These are phyloP conservation scores for Trebouxia sp. DNA, from an alignment of 139 green algal genomes.

Conservation along the genomic window DNA sequence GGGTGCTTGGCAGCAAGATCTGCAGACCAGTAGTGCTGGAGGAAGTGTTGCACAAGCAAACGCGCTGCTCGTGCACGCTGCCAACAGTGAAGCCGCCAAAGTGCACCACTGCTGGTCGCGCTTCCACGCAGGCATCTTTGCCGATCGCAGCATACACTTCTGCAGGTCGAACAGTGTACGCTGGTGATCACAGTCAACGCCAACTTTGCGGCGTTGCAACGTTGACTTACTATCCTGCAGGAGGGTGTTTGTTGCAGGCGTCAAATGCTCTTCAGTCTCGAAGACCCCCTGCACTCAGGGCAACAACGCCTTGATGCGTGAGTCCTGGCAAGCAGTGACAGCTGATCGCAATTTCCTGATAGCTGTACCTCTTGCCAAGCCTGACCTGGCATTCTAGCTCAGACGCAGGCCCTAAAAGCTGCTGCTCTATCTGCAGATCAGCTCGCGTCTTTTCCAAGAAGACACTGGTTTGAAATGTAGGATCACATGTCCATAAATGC, in stretches of 20 bases:
- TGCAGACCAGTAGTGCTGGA: background rate
- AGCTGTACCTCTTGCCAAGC: background rate
- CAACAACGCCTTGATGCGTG: too few species aligned
- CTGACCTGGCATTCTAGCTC: constrained; percentile 7
- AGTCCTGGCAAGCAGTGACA: background rate
- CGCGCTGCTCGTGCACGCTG: constrained; percentile 6
- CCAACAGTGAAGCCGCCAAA: constrained; percentile 11
- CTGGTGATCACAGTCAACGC: too few species aligned
- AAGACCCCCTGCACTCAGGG: background rate
- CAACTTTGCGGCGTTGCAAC: background rate
- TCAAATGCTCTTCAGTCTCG: background rate
- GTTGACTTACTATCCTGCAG: background rate
- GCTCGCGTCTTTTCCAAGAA: too few species aligned
- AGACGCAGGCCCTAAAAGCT: too few species aligned
- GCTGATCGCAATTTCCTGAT: background rate
- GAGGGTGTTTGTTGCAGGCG: background rate
- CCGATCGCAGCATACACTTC: constrained; percentile 7
- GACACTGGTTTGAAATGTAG: too few species aligned
- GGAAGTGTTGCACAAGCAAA: constrained; percentile 17
- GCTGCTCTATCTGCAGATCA: too few species aligned
- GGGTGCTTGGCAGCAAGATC: background rate
- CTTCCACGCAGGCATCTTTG: constrained; percentile 16
- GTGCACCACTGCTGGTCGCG: constrained; percentile 22
- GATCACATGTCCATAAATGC: too few species aligned
- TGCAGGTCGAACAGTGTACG: background rate